Percentiles rank a stretch among this genome's conserved stretches.
Conservation (phyloP, 2,329 filamentous ascomycete genomes). For the Penicillium sp. region DNA sequence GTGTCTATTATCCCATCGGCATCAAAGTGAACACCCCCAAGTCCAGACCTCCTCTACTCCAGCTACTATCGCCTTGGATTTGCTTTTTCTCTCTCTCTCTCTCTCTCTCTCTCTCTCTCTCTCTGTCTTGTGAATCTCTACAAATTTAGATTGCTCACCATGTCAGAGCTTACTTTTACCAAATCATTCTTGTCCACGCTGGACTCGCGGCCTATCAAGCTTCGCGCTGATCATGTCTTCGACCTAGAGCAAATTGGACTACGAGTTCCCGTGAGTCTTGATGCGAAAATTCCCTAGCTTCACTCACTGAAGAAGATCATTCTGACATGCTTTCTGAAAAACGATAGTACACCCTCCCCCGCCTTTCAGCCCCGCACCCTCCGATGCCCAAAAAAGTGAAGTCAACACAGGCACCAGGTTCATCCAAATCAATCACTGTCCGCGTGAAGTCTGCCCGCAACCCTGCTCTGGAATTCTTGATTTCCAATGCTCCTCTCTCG, state of each 20-base stretch:
- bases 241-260: conserved; percentile 76
- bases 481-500: conserved; percentile 58
- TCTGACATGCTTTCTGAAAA: not conserved
- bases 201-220: conserved; percentile 73
- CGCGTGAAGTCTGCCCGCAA: conserved; percentile 63
- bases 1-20: not conserved
- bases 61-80: not conserved
- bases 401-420: conserved; percentile 33
- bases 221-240: conserved; percentile 86
- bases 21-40: conserved; percentile 3
- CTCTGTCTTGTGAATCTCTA: not conserved
- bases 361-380: conserved; percentile 44
- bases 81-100: not conserved
- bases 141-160: conserved; percentile 36
- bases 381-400: conserved; percentile 44
- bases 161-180: conserved; percentile 83
- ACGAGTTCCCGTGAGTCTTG: conserved; percentile 65
- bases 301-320: not conserved
- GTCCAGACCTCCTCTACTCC: not conserved
- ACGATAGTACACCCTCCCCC: conserved; percentile 47
- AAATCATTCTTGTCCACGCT: conserved; percentile 77
- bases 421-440: conserved; percentile 39
- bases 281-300: not conserved
- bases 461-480: conserved; percentile 64
- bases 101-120: not conserved